Conservation (phyloP, 139 green algal species). For the Spirogloea muscicola region DNA sequence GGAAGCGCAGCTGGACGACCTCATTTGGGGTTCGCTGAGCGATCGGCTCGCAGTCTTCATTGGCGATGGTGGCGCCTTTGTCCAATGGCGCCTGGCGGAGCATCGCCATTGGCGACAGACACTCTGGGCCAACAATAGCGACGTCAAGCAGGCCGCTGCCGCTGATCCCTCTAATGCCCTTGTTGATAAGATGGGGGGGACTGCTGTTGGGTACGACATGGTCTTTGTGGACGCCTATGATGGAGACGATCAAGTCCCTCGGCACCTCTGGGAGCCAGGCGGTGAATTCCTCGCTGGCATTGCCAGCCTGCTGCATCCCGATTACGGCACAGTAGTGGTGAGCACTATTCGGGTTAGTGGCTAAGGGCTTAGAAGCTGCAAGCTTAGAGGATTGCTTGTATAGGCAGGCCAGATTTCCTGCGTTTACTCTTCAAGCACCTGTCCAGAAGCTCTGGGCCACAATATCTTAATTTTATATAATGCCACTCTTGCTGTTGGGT, state of each 20-base stretch:
- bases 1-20: neutral
- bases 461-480: neutral
- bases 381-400: neutral
- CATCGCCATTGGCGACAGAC: no score
- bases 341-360: constrained; percentile 16
- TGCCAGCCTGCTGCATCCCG: constrained; percentile 49
- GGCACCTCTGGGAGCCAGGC: constrained; percentile 28
- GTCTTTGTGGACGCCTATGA: constrained; percentile 62
- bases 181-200: neutral
- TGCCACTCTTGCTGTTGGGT: neutral
- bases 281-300: constrained; percentile 41
- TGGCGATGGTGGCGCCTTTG: neutral
- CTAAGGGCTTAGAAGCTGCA: neutral
- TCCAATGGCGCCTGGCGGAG: no score
- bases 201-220: constrained; percentile 44
- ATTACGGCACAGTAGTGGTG: constrained; percentile 53
- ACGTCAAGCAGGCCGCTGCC: no score
- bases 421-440: neutral
- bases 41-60: constrained; percentile 9
- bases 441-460: neutral
- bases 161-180: no score
- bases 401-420: neutral
- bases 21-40: constrained; percentile 7
- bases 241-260: constrained; percentile 53
- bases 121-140: no score